Conservation (phyloP, 2,329 filamentous ascomycete genomes). For the Phialemonium atrogriseum region DNA sequence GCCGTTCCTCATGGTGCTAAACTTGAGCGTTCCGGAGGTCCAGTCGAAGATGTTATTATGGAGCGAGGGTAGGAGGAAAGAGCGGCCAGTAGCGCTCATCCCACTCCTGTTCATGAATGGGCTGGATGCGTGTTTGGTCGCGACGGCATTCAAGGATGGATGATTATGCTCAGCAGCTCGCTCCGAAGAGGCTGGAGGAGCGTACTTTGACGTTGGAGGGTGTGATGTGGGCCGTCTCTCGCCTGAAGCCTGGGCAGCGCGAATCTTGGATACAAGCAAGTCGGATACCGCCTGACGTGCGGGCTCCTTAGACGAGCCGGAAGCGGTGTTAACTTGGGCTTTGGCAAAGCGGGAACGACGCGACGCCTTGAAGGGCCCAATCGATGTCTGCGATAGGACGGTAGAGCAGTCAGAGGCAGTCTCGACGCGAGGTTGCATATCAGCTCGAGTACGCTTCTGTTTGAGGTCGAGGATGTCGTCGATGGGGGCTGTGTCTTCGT, state of each 20-base stretch:
- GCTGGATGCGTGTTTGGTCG: background rate
- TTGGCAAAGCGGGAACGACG: conserved; percentile 17
- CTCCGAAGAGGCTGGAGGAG: background rate
- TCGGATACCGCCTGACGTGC: too few relatives aligned
- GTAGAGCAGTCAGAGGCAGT: conserved; percentile 42
- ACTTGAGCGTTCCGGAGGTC: conserved; percentile 44
- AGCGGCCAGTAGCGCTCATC: conserved; percentile 35
- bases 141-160: background rate
- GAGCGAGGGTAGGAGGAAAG: conserved; percentile 46
- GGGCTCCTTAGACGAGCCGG: too few relatives aligned
- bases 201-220: too few relatives aligned
- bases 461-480: conserved; percentile 22
- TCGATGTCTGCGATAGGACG: conserved; percentile 31
- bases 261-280: too few relatives aligned
- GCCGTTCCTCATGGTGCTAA: conserved; percentile 43
- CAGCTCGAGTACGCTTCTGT: conserved; percentile 31
- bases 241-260: too few relatives aligned
- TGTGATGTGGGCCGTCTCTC: too few relatives aligned
- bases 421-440: conserved; percentile 47
- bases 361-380: conserved; percentile 9
- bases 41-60: conserved; percentile 50
- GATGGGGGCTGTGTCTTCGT: conserved; percentile 27
- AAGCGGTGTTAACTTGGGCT: too few relatives aligned
- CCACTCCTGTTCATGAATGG: conserved; percentile 10
- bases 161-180: background rate